Conservation (phyloP, 1,284 basidiomycete species). For the Moesziomyces sp. region DNA sequence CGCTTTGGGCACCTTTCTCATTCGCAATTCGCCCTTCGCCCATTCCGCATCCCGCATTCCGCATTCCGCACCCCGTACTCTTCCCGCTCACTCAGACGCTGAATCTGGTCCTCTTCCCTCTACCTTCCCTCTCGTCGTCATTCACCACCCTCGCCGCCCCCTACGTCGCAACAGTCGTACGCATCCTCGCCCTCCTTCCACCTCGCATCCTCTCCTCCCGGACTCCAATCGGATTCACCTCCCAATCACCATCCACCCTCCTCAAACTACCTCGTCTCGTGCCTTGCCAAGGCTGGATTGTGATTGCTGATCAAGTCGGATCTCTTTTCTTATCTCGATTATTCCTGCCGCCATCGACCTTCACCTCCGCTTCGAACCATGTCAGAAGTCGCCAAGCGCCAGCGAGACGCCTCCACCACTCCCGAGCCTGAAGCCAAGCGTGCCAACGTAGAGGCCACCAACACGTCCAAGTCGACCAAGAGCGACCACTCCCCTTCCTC, state of each 20-base stretch:
- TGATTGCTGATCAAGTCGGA: slow-evolving; percentile 43
- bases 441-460: slow-evolving; percentile 37
- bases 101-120: slow-evolving; percentile 17
- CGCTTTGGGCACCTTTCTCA: no score
- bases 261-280: slow-evolving; percentile 15
- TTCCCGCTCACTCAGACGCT: slow-evolving; percentile 23
- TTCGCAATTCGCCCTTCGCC: no score
- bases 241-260: slow-evolving; percentile 9
- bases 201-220: slow-evolving; percentile 5
- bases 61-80: not conserved
- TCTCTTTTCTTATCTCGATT: slow-evolving; percentile 8
- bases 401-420: slow-evolving; percentile 48
- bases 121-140: not conserved
- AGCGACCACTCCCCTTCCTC: slow-evolving; percentile 11
- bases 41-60: no score
- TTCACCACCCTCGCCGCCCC: not conserved
- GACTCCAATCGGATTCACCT: slow-evolving; percentile 10
- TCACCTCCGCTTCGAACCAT: slow-evolving; percentile 28
- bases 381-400: slow-evolving; percentile 58
- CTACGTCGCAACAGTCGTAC: slow-evolving; percentile 33
- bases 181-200: slow-evolving; percentile 14
- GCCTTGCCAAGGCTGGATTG: slow-evolving; percentile 31
- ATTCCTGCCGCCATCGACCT: not conserved
- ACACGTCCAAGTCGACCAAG: slow-evolving; percentile 12
- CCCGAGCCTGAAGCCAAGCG: slow-evolving; percentile 53